Percentiles rank a stretch among this genome's conserved stretches.
These are phyloP conservation scores for Suillus subalutaceus DNA, from an alignment of 768 basidiomycete genomes.

Conservation along the genomic window DNA sequence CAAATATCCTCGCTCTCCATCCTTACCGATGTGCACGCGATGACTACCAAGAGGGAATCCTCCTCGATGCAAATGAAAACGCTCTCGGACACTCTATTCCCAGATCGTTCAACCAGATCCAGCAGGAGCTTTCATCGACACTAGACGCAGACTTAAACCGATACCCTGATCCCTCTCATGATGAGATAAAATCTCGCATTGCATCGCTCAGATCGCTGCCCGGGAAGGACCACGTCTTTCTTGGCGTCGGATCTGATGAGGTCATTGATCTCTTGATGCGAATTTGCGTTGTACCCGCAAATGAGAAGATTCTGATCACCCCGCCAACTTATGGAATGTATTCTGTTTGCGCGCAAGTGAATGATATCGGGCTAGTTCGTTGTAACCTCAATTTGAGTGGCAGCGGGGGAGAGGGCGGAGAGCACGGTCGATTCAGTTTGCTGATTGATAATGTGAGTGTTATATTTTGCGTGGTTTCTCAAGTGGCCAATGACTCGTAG, in stretches of 20 bases:
- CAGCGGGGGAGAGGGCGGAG: constrained; percentile 71
- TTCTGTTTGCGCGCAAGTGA: constrained; percentile 90
- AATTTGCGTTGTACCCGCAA: constrained; percentile 77
- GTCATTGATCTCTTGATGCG: constrained; percentile 94
- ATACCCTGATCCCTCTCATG: constrained; percentile 93
- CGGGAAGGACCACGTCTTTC: constrained; percentile 70
- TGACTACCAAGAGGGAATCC: constrained; percentile 88
- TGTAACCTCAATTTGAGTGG: constrained; percentile 68
- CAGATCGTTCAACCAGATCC: constrained; percentile 30
- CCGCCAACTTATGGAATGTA: constrained; percentile 99
- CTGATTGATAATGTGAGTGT: constrained; percentile 69
- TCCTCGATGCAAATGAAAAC: constrained; percentile 98
- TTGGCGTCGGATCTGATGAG: constrained; percentile 97
- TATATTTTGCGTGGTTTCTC: constrained; percentile 8
- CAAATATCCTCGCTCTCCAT: constrained; percentile 88
- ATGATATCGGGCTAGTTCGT: constrained; percentile 84
- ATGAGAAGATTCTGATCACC: constrained; percentile 83
- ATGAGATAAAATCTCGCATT: constrained; percentile 74
- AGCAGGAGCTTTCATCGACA: constrained; percentile 40
- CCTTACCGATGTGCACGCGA: constrained; percentile 97
- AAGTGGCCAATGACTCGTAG: constrained; percentile 39
- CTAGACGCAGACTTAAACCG: constrained; percentile 70
- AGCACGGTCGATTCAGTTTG: constrained; percentile 71
- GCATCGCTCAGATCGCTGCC: constrained; percentile 74
- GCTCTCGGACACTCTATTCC: constrained; percentile 85